Conservation (phyloP, 2,329 filamentous ascomycete species). For the Hymenoscyphus albidus region DNA sequence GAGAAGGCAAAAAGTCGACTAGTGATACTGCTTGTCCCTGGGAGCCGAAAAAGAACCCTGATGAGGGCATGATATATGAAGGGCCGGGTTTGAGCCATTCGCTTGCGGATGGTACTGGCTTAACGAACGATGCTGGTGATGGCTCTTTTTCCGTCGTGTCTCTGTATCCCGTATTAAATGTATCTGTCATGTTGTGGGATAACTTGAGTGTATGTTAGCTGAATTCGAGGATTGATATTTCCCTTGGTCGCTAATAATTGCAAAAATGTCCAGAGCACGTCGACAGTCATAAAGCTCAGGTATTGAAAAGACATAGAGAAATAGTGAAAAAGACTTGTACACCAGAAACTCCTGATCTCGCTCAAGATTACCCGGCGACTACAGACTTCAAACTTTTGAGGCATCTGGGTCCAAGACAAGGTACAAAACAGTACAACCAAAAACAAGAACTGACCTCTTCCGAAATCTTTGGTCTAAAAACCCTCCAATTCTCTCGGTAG, state of each 20-base stretch:
- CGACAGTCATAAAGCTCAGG: not conserved
- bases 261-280: too few relatives aligned
- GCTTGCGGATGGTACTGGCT: conserved; percentile 27
- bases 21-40: conserved; percentile 46
- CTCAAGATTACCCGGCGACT: not conserved
- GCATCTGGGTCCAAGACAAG: not conserved
- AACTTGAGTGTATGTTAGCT: conserved; percentile 16
- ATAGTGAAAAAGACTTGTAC: too few relatives aligned
- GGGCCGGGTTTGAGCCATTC: conserved; percentile 60
- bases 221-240: not conserved
- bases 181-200: conserved; percentile 20
- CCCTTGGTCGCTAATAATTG: too few relatives aligned
- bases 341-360: too few relatives aligned
- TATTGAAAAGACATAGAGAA: not conserved
- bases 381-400: not conserved
- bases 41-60: conserved; percentile 57
- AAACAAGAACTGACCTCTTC: conserved; percentile 57
- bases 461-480: conserved; percentile 66
- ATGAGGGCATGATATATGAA: conserved; percentile 26
- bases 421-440: not conserved
- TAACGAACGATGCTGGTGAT: conserved; percentile 17
- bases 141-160: conserved; percentile 9
- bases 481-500: conserved; percentile 71
- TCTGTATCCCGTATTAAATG: conserved; percentile 22
- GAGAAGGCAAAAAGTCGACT: conserved; percentile 58